A percentile compares a stretch with the other conserved stretches of the same genome.
phyloP scores from a whole-genome alignment of 129 eudicot genomes.

The Silybum marianum region DNA sequence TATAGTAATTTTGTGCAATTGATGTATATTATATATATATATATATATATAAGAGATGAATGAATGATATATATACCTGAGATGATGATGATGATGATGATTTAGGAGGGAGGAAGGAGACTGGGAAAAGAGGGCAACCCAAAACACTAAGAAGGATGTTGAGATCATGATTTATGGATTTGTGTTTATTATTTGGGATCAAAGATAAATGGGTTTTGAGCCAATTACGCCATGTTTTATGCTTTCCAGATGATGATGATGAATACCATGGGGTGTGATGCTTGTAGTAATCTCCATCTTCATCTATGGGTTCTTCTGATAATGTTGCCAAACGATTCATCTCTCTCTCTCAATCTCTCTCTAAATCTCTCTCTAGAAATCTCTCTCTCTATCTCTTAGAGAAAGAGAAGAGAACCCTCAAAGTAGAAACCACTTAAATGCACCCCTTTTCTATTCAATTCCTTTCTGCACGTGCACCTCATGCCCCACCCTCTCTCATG shows the following conservation, averaged over 20 bases:
- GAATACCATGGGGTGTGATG: slow-evolving; percentile 37
- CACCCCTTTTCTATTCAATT: slow-evolving; percentile 26
- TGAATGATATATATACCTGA: slow-evolving; percentile 35
- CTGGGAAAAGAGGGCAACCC: slow-evolving; percentile 93
- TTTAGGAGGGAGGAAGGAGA: slow-evolving; percentile 49
- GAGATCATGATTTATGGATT: slow-evolving; percentile 59
- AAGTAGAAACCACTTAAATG: slow-evolving; percentile 35
- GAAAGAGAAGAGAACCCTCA: slow-evolving; percentile 10
- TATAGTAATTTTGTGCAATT: too few relatives aligned
- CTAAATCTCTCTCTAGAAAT: not conserved
- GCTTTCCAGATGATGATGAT: slow-evolving; percentile 13
- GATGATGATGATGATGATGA: slow-evolving; percentile 22
- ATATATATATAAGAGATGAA: too few relatives aligned
- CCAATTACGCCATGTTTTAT: slow-evolving; percentile 70
- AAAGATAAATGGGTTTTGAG: slow-evolving; percentile 55
- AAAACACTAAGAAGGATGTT: slow-evolving; percentile 83
- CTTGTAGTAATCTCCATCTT: slow-evolving; percentile 45
- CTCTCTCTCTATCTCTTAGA: not conserved
- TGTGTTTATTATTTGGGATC: slow-evolving; percentile 70
- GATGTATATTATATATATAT: too few relatives aligned
- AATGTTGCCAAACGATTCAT: slow-evolving; percentile 72
- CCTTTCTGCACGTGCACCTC: slow-evolving; percentile 42
- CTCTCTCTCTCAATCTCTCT: not conserved
- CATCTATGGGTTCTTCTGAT: slow-evolving; percentile 81
- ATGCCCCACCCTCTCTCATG: slow-evolving; percentile 5